Evolutionary conservation across 176 grass and related monocot genomes (phyloP), one percentile per base, ranked within the genome.

Genomic region (Juncus inflexus): DNA sequence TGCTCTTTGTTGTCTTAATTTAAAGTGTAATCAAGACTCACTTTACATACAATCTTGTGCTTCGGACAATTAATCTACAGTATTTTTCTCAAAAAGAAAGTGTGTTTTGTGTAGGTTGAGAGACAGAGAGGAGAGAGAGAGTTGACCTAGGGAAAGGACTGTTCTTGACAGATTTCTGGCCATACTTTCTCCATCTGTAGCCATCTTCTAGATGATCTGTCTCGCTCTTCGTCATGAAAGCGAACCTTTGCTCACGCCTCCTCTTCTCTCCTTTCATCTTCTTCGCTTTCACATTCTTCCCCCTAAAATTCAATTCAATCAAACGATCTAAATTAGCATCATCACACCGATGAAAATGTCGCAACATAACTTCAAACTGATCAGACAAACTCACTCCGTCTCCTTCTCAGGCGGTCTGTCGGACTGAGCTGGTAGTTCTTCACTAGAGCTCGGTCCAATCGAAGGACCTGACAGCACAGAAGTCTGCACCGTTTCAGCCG

Each of bases 151-250:
- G 85, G 50, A 72, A 95, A 15, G 85, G 85, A 50, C 90, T 95
- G 63, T 95, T 95, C 72, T 89, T 95, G 56, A 95, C 90, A 52
- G 85, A 82, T 55, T 95, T 95, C 73, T 95, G 90, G 0, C 90
- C 90, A 40, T 95, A 95, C 67, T 95, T 95, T 8, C 90, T 66
- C 90, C 90, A 95, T 12, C 90, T 77, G 61, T 95, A 95, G 0
- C 90, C 90, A 55, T 95, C 85, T 69, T 95, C 85, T 0, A 94
- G 69, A 60, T 89, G 60, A 45, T 89, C 85, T 4, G 85, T 45
- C 60, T 94, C 90, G 68, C 82, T 94, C 63, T 89, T 94, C 5
- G 90, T 94, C 90, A 85, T 83, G 85, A 94, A 94, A 6, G 85
- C 90, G 40, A 89, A 89, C 65, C 90, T 80, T n/a, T 82, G 76